phyloP scores from a whole-genome alignment of 2,329 filamentous ascomycete species.

The Fusarium temperatum region DNA sequence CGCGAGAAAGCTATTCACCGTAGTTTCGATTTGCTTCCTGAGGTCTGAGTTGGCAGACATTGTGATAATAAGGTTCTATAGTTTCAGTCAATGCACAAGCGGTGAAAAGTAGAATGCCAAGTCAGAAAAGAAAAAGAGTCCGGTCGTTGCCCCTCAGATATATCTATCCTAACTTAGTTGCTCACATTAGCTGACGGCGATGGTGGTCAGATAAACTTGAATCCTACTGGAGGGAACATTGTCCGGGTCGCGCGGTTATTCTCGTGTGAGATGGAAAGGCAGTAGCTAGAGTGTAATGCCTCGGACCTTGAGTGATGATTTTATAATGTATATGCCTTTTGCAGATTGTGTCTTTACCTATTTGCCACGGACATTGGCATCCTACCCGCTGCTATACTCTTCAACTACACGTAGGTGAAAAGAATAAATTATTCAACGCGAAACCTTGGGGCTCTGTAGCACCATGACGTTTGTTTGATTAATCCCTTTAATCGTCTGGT shows the following conservation, averaged over 20 bases:
- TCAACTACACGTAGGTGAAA: accelerated
- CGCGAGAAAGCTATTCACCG: constrained; percentile 7
- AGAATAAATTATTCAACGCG: accelerated
- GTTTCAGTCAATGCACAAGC: neutral
- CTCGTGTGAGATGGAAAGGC: no score
- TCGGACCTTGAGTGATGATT: accelerated
- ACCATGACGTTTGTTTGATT: accelerated
- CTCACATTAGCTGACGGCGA: neutral
- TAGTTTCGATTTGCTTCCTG: constrained; percentile 14
- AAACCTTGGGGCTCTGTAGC: accelerated
- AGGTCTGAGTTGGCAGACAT: constrained; percentile 6
- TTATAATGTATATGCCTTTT: accelerated
- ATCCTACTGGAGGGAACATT: neutral
- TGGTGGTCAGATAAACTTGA: neutral
- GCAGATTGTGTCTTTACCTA: no score
- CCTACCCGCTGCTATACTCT: accelerated
- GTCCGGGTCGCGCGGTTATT: neutral
- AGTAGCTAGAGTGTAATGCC: accelerated
- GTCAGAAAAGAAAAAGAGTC: no score
- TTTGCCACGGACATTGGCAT: accelerated
- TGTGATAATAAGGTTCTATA: neutral
- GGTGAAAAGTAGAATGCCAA: neutral
- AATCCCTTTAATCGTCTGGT: accelerated
- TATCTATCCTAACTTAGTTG: accelerated
- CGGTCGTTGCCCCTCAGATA: accelerated